phyloP scores from a whole-genome alignment of 2,329 filamentous ascomycete species.

The Rasamsonia emersonii region DNA sequence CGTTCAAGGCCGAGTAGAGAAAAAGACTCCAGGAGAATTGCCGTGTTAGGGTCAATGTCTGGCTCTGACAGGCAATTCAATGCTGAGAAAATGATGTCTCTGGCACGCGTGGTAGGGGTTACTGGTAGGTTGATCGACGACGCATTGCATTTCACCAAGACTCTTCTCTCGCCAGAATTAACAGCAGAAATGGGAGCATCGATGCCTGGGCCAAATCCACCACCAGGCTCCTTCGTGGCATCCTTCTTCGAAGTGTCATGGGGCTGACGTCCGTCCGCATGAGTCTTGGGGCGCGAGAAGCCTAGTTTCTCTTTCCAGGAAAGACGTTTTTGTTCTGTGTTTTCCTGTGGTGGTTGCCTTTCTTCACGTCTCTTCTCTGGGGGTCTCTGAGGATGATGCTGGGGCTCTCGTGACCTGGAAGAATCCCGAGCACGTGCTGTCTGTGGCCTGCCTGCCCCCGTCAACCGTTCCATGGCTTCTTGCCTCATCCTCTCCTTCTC shows the following conservation, averaged over 20 bases:
- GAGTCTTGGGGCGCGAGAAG: slow-evolving; percentile 10
- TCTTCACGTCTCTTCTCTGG: slow-evolving; percentile 1
- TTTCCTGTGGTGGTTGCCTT: not conserved
- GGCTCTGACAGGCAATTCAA: slow-evolving; percentile 52
- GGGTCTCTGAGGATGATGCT: not conserved
- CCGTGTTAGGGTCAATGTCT: slow-evolving; percentile 55
- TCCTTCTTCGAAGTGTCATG: slow-evolving; percentile 4
- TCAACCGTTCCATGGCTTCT: slow-evolving; percentile 27
- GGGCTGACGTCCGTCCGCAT: not conserved
- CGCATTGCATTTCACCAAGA: slow-evolving; percentile 64
- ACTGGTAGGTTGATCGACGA: slow-evolving; percentile 63
- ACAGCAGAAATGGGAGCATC: slow-evolving; percentile 75
- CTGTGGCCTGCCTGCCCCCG: slow-evolving; percentile 14
- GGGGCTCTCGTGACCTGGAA: not conserved
- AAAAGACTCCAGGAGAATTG: slow-evolving; percentile 72
- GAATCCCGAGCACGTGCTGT: not conserved
- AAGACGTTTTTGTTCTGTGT: slow-evolving; percentile 15
- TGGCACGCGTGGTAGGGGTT: slow-evolving; percentile 62
- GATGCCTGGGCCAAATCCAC: slow-evolving; percentile 41
- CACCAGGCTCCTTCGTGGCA: slow-evolving; percentile 13
- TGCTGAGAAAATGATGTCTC: slow-evolving; percentile 63
- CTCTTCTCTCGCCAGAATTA: slow-evolving; percentile 67
- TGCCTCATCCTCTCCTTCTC: slow-evolving; percentile 20
- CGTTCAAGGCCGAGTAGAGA: slow-evolving; percentile 68
- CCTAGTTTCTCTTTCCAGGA: slow-evolving; percentile 24